Evolutionary conservation across 2,329 filamentous ascomycete genomes (phyloP), one percentile per base, ranked within the genome.

Genomic region (Monosporascus cannonballus): DNA sequence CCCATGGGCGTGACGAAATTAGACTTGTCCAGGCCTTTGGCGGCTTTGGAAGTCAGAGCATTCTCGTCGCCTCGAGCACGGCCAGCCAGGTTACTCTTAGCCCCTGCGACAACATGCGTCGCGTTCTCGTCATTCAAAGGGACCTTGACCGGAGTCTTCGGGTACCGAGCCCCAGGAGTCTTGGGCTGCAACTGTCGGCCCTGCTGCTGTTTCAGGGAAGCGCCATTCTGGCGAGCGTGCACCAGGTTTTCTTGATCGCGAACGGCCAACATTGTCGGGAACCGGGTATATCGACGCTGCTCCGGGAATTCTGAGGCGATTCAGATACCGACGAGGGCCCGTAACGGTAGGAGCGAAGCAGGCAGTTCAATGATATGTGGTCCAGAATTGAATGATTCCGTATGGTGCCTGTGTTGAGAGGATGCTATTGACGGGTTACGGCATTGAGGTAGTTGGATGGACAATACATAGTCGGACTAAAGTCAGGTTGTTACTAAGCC

Each of bases 241-340:
- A 90, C 81, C 69, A 90, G 73, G 71, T 96, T 96, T 72, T 96
- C 92, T 73, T 96, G 90, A 71, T 96, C 89, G 63, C 85, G 82
- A 66, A 86, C 79, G 55, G 89, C 88, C 67, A 90, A 77, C 90
- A 92, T 96, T 54, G 56, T 34, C 30, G 4, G 30, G 30, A 14
- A 34, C 0, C 4, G 30, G 30, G 30, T 34, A 14, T 34, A 34
- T 34, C 11, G 30, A 34, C 11, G 11, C 9, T 5, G 11, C 9
- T 5, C 30, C 3, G 9, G 30, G 11, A 34, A 34, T 34, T 34
- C 30, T 5, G 75, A 64, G 61, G 62, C 56, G 54, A 52, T 58
- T 30, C 20, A 54, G 27, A 51, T 49, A 54, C 11, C 11, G 30
- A 34, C 30, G 30, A 34, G 30, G 30, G 30, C 9, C 30, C 30